A percentile compares a stretch with the other conserved stretches of the same genome.
These are phyloP conservation scores for Tardiomyces digboiensis DNA, from an alignment of 1,139 yeast genomes.

Conservation along the genomic window DNA sequence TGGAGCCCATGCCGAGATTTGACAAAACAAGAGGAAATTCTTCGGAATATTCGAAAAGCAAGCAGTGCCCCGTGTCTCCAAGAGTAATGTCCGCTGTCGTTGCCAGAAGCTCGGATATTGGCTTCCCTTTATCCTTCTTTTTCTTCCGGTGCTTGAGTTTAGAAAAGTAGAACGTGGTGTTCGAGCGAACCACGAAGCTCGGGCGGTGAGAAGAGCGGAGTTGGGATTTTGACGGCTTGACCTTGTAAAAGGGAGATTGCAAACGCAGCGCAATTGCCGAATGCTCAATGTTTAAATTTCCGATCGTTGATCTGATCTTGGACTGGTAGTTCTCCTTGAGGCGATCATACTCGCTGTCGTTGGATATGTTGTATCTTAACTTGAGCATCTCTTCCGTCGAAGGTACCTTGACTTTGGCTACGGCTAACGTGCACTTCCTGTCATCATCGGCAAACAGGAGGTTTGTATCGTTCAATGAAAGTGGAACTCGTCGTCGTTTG, in stretches of 20 bases:
- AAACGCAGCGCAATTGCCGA: slow-evolving; percentile 78
- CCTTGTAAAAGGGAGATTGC: slow-evolving; percentile 90
- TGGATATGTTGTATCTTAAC: slow-evolving; percentile 68
- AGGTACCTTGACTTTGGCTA: slow-evolving; percentile 31
- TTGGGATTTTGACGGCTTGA: slow-evolving; percentile 57
- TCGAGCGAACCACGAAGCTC: slow-evolving; percentile 64
- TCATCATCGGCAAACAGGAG: slow-evolving; percentile 52
- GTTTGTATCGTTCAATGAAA: slow-evolving; percentile 86
- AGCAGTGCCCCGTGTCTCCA: slow-evolving; percentile 73
- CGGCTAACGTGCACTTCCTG: too few relatives aligned
- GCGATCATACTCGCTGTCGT: slow-evolving; percentile 78
- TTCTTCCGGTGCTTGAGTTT: slow-evolving; percentile 73
- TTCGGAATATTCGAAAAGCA: slow-evolving; percentile 84
- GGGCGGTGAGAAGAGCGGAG: slow-evolving; percentile 79
- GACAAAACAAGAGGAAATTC: slow-evolving; percentile 78
- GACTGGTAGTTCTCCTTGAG: slow-evolving; percentile 82
- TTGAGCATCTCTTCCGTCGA: slow-evolving; percentile 39
- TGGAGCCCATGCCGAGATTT: slow-evolving; percentile 94
- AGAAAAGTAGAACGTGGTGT: slow-evolving; percentile 65
- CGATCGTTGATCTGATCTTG: slow-evolving; percentile 87
- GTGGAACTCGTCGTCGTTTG: slow-evolving; percentile 32
- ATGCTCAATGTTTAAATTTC: slow-evolving; percentile 87
- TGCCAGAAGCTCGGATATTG: slow-evolving; percentile 62
- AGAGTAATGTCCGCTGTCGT: slow-evolving; percentile 68
- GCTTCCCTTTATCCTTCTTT: slow-evolving; percentile 84